Evolutionary conservation across 2,329 filamentous ascomycete species (phyloP), one percentile per base, ranked within the genome.

Genomic region (Cadophora sp.): DNA sequence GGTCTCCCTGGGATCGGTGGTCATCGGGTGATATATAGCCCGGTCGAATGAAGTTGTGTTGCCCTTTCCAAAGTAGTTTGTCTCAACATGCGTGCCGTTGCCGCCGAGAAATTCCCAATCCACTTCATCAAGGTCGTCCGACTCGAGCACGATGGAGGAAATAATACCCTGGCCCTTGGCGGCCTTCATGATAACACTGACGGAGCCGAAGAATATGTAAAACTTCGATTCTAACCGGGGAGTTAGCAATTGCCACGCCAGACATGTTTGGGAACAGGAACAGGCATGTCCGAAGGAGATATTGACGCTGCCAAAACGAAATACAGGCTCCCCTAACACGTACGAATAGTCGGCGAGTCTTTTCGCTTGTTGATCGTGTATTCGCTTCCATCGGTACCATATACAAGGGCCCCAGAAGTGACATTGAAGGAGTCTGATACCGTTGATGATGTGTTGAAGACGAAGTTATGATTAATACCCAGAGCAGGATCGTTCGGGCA

Each of bases 171-270:
- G 81, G 20, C 94, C 94, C 0, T 83, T 81, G 0, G 94, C 89
- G 4, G 91, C 91, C 81, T 93, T 92, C 82, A 96, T 86, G 72
- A 87, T 84, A 66, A 95, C 85, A 79, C 96, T 92, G 65, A 93
- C 89, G 68, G 89, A 87, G 63, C 93, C 93, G 72, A 91, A 95
- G 83, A 96, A 94, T 79, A 97, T 91, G 81, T 93, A 96, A 78
- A 94, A 95, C 73, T 89, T 88, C 56, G 91, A 89, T 71, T 89
- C 43, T 45, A 45, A 45, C 11, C 4, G n/a, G 16, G 43, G 6
- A 13, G 14, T 18, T 14, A 20, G n/a, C 16, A 18, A 45, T n/a
- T 45, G 14, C 14, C 43, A 39, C 16, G 16, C 6, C 5, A 45
- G 43, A 45, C 14, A n/a, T n/a, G 6, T 14, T 45, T 18, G n/a